Base-by-base conservation (phyloP, 345 rosid species). In the Turritis glabra region DNA sequence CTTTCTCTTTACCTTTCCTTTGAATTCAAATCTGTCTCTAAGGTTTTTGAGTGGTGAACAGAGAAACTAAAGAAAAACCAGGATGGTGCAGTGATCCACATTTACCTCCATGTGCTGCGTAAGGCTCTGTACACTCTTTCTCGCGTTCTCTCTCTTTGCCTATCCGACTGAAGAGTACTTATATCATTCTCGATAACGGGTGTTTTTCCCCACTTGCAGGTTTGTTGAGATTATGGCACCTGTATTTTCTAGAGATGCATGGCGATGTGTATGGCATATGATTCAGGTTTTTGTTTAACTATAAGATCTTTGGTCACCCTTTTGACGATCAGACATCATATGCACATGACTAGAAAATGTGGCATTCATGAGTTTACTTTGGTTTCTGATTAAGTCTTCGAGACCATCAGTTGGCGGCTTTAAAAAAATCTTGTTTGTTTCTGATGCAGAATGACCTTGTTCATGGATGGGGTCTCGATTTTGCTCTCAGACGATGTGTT, bases 151-250 rank as follows among this genome's bases (percentile, higher is more conserved):
- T 8, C 35, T 33, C n/a, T 61, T 47, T 21, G 46, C n/a, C 13
- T 71, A 56, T 5, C 74, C 29, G 13, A 35, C 65, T 60, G 35
- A 19, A 48, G 32, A 64, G 29, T 14, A 46, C 27, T 58, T 57
- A 10, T 37, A 55, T 37, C 14, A 38, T 57, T 29, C 64, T 38
- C 13, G 9, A 12, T 62, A 40, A 56, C 7, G 5, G 29, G 32
- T 35, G 43, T 59, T 14, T 51, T 75, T 41, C 11, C 61, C 14
- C 73, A 77, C 57, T 79, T 77, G 83, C 85, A 93, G 98, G 47
- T 93, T 93, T 85, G 98, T 93, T 81, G 98, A 91, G 84, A 93
- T 93, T 67, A 93, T 91, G 98, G 98, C 98, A 18, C 98, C 98
- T 11, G 98, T 93, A 43, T 91, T 93, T 77, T 89, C 97, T 59